Evolutionary conservation across 345 rosid genomes (phyloP).

Genomic region (Gossypium turneri): DNA sequence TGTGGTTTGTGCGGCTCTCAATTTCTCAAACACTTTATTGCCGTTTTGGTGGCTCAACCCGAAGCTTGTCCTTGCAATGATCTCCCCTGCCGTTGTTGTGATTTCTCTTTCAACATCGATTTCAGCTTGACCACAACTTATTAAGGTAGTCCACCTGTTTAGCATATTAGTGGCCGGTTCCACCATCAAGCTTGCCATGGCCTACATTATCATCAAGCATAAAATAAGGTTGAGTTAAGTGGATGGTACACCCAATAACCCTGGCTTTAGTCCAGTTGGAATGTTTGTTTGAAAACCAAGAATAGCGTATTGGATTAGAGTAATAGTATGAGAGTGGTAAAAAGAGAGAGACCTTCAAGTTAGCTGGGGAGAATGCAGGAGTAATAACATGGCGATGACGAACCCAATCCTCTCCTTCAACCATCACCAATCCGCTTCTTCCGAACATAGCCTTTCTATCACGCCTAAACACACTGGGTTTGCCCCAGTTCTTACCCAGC

Average conservation of each 20-base stretch:
- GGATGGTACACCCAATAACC: too few species aligned
- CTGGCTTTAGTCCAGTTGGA: too few species aligned
- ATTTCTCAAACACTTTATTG: slow-evolving; percentile 48
- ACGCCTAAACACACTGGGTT: slow-evolving; percentile 68
- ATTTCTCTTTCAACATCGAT: slow-evolving; percentile 78
- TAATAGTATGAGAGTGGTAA: too few species aligned
- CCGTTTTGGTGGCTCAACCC: slow-evolving; percentile 59
- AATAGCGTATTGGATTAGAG: too few species aligned
- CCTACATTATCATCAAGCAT: slow-evolving; percentile 31
- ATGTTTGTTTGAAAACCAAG: too few species aligned
- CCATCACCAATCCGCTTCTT: slow-evolving; percentile 70
- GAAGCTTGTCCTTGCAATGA: slow-evolving; percentile 80
- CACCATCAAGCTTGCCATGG: slow-evolving; percentile 74
- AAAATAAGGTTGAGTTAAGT: background rate
- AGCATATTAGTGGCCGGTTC: slow-evolving; percentile 73
- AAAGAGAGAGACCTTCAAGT: slow-evolving; percentile 43
- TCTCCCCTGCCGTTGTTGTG: slow-evolving; percentile 69
- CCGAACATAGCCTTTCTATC: slow-evolving; percentile 96
- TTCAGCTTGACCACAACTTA: slow-evolving; percentile 43
- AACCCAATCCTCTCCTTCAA: slow-evolving; percentile 89
- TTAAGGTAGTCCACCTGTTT: slow-evolving; percentile 49
- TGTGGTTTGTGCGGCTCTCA: slow-evolving; percentile 65
- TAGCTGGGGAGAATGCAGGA: slow-evolving; percentile 76
- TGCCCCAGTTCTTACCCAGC: slow-evolving; percentile 92
- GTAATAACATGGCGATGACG: slow-evolving; percentile 84